phyloP scores from a whole-genome alignment of 768 basidiomycete genomes.

The Boletus tylopilopsis region DNA sequence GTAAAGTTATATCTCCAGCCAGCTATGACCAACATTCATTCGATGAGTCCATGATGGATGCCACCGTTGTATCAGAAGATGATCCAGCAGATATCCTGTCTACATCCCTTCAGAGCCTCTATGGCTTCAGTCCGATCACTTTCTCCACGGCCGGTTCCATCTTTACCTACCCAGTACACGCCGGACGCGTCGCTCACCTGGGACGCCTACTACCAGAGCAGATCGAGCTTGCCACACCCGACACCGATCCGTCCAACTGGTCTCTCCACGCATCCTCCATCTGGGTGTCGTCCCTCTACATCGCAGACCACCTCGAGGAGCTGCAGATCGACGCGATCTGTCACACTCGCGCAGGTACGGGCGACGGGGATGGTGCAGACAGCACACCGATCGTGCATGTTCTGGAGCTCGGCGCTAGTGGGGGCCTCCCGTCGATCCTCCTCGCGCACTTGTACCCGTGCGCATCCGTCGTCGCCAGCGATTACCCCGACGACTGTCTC shows the following conservation, averaged over 20 bases:
- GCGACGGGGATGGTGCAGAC: slow-evolving; percentile 6
- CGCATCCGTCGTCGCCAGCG: slow-evolving; percentile 50
- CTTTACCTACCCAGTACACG: slow-evolving; percentile 42
- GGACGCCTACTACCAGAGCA: slow-evolving; percentile 1
- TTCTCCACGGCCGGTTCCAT: slow-evolving; percentile 51
- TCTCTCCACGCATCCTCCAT: slow-evolving; percentile 73
- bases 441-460: slow-evolving; percentile 48
- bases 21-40: too few relatives aligned
- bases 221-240: slow-evolving; percentile 55
- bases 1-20: too few relatives aligned
- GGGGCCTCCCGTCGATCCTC: slow-evolving; percentile 69
- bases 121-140: slow-evolving; percentile 58
- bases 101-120: slow-evolving; percentile 58
- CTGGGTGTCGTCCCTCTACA: slow-evolving; percentile 65
- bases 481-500: slow-evolving; percentile 67
- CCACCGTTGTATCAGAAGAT: neutral
- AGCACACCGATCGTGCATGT: slow-evolving; percentile 31
- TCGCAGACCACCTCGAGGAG: slow-evolving; percentile 60
- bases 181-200: slow-evolving; percentile 13
- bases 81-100: slow-evolving; percentile 69
- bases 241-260: slow-evolving; percentile 69
- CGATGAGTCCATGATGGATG: too few relatives aligned
- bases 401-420: slow-evolving; percentile 74
- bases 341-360: too few relatives aligned
- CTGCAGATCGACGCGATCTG: slow-evolving; percentile 35